Percentiles rank a stretch among this genome's conserved stretches.
phyloP scores from a whole-genome alignment of 148 eudicot species.

The Pouteria glomerata region DNA sequence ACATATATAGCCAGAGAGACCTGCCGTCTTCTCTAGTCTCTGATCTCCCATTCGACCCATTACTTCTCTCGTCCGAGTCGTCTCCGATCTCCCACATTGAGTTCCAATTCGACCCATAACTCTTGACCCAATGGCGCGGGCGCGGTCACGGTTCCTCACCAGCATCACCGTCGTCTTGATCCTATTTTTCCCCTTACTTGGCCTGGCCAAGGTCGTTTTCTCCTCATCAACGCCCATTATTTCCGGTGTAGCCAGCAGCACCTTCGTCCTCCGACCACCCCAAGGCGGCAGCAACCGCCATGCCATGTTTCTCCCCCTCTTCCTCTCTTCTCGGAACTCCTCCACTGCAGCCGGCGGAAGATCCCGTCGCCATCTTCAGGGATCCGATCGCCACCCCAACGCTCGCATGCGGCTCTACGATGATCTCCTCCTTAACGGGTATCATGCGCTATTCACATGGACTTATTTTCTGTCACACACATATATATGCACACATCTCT shows the following conservation, averaged over 20 bases:
- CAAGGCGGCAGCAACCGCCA: constrained; percentile 20
- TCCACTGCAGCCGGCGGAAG: constrained; percentile 4
- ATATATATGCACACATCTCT: too few species aligned
- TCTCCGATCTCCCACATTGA: too few species aligned
- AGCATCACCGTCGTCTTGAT: constrained; percentile 9
- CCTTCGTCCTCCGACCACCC: constrained; percentile 19
- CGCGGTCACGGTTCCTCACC: constrained; percentile 27
- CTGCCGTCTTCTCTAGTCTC: too few species aligned
- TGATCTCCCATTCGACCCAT: too few species aligned
- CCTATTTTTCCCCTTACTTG: constrained; percentile 6
- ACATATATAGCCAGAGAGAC: too few species aligned
- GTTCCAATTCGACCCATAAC: too few species aligned
- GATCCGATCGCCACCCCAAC: constrained; percentile 33
- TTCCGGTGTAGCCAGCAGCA: background rate
- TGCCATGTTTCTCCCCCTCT: constrained; percentile 53
- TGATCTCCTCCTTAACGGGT: constrained; percentile 87
- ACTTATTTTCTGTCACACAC: background rate
- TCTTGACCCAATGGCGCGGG: too few species aligned
- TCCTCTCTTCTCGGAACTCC: constrained; percentile 35
- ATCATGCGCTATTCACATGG: background rate
- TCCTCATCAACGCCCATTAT: constrained; percentile 10
- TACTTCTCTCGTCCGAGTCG: too few species aligned
- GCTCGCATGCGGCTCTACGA: constrained; percentile 83
- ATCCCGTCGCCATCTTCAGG: constrained; percentile 51
- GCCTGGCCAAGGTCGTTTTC: constrained; percentile 11